Percentiles rank a stretch among this genome's conserved stretches.
phyloP scores from a whole-genome alignment of 2,329 filamentous ascomycete genomes.

The Fusarium virguliforme region DNA sequence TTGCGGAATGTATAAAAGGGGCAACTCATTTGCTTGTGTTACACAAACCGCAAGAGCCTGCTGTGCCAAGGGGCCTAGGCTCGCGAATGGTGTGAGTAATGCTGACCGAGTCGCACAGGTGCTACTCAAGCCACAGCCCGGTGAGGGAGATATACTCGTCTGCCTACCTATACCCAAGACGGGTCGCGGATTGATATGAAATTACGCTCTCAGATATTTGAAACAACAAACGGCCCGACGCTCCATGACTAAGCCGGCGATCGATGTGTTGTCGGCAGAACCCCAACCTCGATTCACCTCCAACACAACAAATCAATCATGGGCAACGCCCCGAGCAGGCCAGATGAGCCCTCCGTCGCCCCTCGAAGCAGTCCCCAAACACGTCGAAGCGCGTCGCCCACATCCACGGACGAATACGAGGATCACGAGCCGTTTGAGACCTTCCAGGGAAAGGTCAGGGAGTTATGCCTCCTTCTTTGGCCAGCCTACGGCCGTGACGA shows the following conservation, averaged over 20 bases:
- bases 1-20: background rate
- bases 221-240: background rate
- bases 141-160: no score
- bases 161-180: background rate
- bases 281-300: background rate
- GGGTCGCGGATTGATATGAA: no score
- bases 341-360: background rate
- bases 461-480: background rate
- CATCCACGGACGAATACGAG: slow-evolving; percentile 2
- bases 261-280: background rate
- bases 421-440: slow-evolving; percentile 6
- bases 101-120: no score
- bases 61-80: background rate
- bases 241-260: background rate
- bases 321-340: background rate
- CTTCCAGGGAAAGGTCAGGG: background rate
- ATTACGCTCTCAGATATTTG: background rate
- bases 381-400: background rate
- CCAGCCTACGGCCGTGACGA: background rate
- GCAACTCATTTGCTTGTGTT: background rate
- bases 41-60: background rate
- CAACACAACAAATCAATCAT: background rate
- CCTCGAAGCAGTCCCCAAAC: background rate
- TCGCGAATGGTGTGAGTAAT: no score
- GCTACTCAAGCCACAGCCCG: no score